Evolutionary conservation across 176 grass and related monocot species (phyloP).

Genomic region (Carex cristatella): DNA sequence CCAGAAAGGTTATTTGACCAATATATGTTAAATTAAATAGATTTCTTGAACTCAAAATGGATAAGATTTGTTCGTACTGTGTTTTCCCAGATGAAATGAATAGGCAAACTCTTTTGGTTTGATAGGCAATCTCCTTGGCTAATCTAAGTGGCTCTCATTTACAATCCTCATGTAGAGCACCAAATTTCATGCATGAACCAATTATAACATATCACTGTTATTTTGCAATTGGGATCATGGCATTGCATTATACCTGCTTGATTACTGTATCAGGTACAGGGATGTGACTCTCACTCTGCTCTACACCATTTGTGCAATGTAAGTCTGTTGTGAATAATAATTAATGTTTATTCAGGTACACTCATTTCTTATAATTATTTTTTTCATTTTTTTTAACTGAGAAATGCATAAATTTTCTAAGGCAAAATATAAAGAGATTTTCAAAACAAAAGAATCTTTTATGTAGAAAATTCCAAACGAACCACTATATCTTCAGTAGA

Average conservation of each 20-base stretch:
- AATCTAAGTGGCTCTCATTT: slow-evolving; percentile 28
- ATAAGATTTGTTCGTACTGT: neutral
- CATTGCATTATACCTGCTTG: neutral
- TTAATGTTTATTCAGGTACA: neutral
- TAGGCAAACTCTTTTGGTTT: slow-evolving; percentile 6
- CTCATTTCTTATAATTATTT: neutral
- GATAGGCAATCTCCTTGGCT: slow-evolving; percentile 44
- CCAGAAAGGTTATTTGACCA: neutral
- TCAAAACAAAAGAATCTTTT: neutral
- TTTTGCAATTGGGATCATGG: neutral
- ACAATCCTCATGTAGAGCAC: neutral
- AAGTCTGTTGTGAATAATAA: neutral
- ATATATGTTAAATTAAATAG: neutral
- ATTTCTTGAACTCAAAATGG: neutral
- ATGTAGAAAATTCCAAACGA: neutral
- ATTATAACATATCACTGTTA: neutral
- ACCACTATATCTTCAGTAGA: neutral
- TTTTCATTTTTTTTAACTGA: neutral
- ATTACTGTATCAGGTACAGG: neutral
- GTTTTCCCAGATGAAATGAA: neutral
- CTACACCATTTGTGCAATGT: neutral
- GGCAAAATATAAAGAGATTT: neutral
- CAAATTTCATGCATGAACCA: neutral
- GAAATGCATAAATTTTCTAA: neutral
- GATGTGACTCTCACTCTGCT: neutral